Conservation (phyloP, 352 stramenopile species). For the Phytopythium boreale region DNA sequence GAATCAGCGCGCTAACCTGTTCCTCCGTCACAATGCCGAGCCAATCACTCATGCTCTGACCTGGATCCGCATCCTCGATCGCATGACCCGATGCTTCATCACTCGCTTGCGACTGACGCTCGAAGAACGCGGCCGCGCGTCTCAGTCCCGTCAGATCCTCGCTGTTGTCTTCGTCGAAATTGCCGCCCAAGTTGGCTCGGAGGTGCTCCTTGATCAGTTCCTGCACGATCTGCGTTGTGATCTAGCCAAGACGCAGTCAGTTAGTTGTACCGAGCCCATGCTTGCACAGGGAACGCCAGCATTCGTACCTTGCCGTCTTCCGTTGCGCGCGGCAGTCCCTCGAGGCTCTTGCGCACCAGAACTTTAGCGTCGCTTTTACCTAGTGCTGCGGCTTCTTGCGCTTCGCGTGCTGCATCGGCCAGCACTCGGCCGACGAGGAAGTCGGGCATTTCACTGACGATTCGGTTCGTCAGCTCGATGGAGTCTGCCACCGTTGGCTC, state of each 20-base stretch:
- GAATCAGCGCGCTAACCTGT: conserved; percentile 38
- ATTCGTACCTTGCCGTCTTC: conserved; percentile 21
- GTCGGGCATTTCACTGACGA: conserved; percentile 16
- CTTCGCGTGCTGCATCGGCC: background rate
- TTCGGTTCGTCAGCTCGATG: conserved; percentile 5
- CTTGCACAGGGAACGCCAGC: background rate
- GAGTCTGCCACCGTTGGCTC: conserved; percentile 1
- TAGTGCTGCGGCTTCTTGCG: background rate
- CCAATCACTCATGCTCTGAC: conserved; percentile 20
- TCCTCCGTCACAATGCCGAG: conserved; percentile 41
- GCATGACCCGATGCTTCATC: background rate
- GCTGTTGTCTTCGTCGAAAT: background rate
- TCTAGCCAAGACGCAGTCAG: background rate
- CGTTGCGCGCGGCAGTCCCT: conserved; percentile 20
- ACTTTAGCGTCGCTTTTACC: background rate
- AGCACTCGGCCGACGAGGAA: conserved; percentile 33
- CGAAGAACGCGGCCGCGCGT: conserved; percentile 36
- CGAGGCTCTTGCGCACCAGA: conserved; percentile 28
- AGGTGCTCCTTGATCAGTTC: conserved; percentile 34
- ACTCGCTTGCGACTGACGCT: conserved; percentile 10
- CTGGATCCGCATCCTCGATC: conserved; percentile 12
- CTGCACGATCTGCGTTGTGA: conserved; percentile 23
- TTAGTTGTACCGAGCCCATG: background rate
- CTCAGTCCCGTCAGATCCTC: conserved; percentile 33
- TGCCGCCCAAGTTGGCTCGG: background rate